Base-by-base conservation (phyloP, 352 stramenopile species). In the Globisporangium paddicum region DNA sequence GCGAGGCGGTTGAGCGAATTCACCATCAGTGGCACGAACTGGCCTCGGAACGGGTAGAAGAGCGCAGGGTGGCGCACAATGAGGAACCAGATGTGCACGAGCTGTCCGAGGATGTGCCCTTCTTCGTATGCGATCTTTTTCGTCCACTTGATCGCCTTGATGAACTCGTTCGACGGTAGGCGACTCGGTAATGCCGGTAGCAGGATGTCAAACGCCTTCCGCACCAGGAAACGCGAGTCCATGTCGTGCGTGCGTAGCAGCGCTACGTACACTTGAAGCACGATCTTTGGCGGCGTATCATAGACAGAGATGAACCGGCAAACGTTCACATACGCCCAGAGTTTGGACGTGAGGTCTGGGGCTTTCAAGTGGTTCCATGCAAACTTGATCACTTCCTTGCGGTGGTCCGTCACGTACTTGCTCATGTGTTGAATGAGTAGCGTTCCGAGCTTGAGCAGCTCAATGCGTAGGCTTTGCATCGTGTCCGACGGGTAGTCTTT, bases 301-400 rank as follows among this genome's bases (percentile, higher is more conserved):
- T 99, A 99, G 2, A 94, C 86, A 16, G 89, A 89, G 44, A 99
- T 98, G 71, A 99, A 99, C 10, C 89, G 85, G 50, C 95, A 98
- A 0, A 99, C 86, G 65, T 98, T 98, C 53, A 99, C 82, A 65
- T 99, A 99, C 37, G 95, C 96, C 90, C 95, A 98, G 37, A 98
- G 84, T 70, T 99, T 99, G 8, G 91, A 98, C 13, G 80, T 95
- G 35, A 95, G 60, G 67, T 99, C 92, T 19, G 98, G 90, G 1
- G 86, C 89, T 72, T 99, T 99, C 19, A 99, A 75, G 63, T 98
- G 82, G 60, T 95, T 96, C 96, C 95, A 99, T 34, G 97, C 96
- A 85, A 98, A 99, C 72, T 99, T 99, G 53, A 99, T 96, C 46
- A 99, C 88, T 69, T 99, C 95, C 57, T 98, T 98, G 58, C 94